These are phyloP conservation scores for Rubia peregrina DNA, from an alignment of 305 asterid genomes.

Conservation along the genomic window DNA sequence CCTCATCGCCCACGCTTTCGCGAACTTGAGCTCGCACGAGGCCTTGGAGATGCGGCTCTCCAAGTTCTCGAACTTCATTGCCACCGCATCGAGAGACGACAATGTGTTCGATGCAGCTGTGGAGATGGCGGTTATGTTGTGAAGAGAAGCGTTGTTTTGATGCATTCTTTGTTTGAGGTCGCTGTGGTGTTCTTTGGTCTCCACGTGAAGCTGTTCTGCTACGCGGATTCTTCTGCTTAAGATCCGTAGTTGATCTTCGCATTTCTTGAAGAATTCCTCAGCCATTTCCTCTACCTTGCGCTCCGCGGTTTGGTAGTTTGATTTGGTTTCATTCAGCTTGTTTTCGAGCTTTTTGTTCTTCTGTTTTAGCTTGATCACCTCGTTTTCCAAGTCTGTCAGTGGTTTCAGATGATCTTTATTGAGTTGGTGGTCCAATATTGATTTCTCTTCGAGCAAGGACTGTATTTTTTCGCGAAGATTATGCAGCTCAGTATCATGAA, in stretches of 20 bases:
- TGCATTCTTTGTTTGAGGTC: constrained; percentile 26
- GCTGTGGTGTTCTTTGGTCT: constrained; percentile 35
- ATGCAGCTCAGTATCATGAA: constrained; percentile 7
- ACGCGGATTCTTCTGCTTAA: constrained; percentile 37
- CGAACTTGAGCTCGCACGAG: constrained; percentile 59
- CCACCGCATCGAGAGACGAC: constrained; percentile 40
- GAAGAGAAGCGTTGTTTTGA: constrained; percentile 21
- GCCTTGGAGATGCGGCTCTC: constrained; percentile 62
- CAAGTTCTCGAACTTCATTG: constrained; percentile 49
- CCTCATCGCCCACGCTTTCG: constrained; percentile 59
- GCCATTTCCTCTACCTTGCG: constrained; percentile 34
- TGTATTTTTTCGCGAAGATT: constrained; percentile 25
- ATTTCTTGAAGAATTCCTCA: constrained; percentile 32
- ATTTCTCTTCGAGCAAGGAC: too few species aligned
- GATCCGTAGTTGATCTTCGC: constrained; percentile 33
- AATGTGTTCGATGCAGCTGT: constrained; percentile 43
- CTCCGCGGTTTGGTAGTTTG: constrained; percentile 23
- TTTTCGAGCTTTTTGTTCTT: constrained; percentile 18
- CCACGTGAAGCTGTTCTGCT: constrained; percentile 38
- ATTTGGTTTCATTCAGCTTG: constrained; percentile 17
- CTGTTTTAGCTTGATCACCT: constrained; percentile 10
- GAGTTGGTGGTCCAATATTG: too few species aligned
- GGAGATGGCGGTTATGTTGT: constrained; percentile 39
- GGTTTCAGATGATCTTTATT: constrained; percentile 23
- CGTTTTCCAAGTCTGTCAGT: constrained; percentile 7